Conservation (phyloP, 2,329 filamentous ascomycete genomes). For the Neofusicoccum ribis region DNA sequence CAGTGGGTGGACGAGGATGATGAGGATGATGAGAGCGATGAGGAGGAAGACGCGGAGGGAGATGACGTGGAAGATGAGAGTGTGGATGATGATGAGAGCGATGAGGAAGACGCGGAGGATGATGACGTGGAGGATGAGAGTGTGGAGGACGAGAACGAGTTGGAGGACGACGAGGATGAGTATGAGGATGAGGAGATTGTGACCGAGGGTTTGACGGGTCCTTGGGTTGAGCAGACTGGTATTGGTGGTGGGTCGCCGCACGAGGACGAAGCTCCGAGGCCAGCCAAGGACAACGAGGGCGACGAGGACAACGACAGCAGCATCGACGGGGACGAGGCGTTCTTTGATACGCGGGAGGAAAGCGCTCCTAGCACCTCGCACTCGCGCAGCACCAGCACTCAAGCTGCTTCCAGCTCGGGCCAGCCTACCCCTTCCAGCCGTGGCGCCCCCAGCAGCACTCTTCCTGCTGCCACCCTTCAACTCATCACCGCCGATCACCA, state of each 20-base stretch:
- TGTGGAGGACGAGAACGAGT: not conserved
- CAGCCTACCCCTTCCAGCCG: no score
- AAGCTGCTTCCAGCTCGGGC: no score
- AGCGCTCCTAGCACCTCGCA: no score
- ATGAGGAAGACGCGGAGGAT: not conserved
- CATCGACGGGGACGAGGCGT: not conserved
- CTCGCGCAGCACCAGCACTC: no score
- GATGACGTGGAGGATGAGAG: not conserved
- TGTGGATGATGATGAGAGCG: not conserved
- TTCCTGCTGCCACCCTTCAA: not conserved
- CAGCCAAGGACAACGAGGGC: no score
- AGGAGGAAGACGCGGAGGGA: not conserved
- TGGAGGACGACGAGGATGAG: not conserved
- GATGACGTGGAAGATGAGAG: no score
- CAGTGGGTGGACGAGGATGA: not conserved
- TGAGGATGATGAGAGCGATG: not conserved
- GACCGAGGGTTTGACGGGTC: no score
- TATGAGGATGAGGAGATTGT: not conserved
- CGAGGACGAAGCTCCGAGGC: no score
- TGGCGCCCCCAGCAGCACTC: no score
- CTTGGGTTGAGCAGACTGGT: no score
- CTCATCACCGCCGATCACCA: not conserved
- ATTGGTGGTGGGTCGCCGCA: no score
- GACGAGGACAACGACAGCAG: not conserved
- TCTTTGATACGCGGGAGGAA: not conserved